phyloP scores from a whole-genome alignment of 2,329 filamentous ascomycete species.

The Fusarium nodosum region DNA sequence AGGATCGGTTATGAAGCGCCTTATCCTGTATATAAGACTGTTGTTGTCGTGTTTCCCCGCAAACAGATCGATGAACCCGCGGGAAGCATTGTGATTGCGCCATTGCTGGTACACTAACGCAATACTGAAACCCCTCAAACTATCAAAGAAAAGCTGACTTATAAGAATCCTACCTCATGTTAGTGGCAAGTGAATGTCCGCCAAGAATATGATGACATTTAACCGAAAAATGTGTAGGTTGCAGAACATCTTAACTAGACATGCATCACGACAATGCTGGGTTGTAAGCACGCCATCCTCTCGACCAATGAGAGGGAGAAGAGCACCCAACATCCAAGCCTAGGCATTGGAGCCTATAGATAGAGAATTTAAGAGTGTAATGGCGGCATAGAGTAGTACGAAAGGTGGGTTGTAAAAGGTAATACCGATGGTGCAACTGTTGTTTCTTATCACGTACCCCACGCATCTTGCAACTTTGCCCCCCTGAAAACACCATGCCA shows the following conservation, averaged over 20 bases:
- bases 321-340: neutral
- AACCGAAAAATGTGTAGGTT: neutral
- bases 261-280: constrained; percentile 1
- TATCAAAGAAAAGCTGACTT: neutral
- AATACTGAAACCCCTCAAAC: neutral
- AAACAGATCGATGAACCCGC: neutral
- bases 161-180: neutral
- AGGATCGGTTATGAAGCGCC: neutral
- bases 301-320: neutral
- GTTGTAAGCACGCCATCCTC: constrained; percentile 4
- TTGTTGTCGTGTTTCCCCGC: neutral
- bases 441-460: neutral
- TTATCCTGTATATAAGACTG: neutral
- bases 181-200: neutral
- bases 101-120: neutral
- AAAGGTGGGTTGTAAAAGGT: neutral
- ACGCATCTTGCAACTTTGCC: neutral
- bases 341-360: neutral
- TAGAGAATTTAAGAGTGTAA: neutral
- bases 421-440: neutral
- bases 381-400: neutral
- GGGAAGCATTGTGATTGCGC: neutral
- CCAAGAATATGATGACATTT: neutral
- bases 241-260: neutral
- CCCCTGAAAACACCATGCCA: neutral